Evolutionary conservation across 106 monocot species (phyloP).

Genomic region (Dendrobium huoshanense): DNA sequence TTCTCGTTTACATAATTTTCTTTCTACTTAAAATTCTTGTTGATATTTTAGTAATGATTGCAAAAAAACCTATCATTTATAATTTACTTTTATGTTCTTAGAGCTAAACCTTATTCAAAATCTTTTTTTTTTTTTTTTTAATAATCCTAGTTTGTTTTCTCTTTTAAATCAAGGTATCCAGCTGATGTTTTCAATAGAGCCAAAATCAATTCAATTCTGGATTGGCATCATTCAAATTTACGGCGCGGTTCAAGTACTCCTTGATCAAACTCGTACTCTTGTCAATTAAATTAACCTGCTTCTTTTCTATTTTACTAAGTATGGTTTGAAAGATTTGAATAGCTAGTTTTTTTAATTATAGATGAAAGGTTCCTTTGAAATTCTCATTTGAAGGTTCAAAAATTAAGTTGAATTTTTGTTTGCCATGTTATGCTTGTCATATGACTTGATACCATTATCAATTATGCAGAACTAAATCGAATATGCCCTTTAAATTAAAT

Average conservation of each 20-base stretch:
- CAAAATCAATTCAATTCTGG: slow-evolving; percentile 78
- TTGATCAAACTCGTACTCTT: not conserved
- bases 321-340: not conserved
- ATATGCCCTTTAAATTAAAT: too few species aligned
- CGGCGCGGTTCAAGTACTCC: slow-evolving; percentile 63
- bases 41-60: not conserved
- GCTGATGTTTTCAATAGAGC: slow-evolving; percentile 64
- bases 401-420: too few species aligned
- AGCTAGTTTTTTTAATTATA: too few species aligned
- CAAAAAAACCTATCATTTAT: not conserved
- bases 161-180: slow-evolving; percentile 70
- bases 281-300: not conserved
- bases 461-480: too few species aligned
- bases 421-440: too few species aligned
- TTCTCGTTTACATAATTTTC: not conserved
- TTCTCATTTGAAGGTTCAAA: too few species aligned
- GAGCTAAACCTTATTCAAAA: not conserved
- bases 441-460: too few species aligned
- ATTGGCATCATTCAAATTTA: slow-evolving; percentile 96
- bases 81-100: not conserved
- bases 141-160: not conserved
- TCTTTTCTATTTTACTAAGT: not conserved
- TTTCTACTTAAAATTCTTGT: not conserved
- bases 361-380: too few species aligned
- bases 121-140: not conserved